Evolutionary conservation across 805 yeast species (phyloP), one percentile per base, ranked within the genome.

Genomic region (Lipomyces yamadae): DNA sequence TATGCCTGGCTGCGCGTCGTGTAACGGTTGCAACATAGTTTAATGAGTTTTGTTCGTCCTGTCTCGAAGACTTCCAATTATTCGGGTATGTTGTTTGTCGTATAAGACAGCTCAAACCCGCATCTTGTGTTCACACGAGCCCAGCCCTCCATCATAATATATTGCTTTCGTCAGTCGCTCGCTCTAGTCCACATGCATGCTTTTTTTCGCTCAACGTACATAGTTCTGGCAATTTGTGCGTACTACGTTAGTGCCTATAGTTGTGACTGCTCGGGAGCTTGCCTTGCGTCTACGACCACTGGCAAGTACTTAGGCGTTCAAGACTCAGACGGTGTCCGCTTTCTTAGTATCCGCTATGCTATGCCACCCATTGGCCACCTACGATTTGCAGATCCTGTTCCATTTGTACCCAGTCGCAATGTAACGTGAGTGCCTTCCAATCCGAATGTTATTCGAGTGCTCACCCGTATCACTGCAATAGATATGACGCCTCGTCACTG

Each of bases 311-410:
- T 29, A 3, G 71, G 71, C 29, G 56, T 39, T 5, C 34, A 24
- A 15, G 65, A 67, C 39, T 24, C 58, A 3, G 57, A 45, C 34
- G 67, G 69, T 2, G 60, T 58, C 18, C 70, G 53, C n/a, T 68
- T 65, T 56, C 54, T 68, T 4, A 68, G 70, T 37, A 37, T 70
- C 7, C 68, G 66, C 15, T 70, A 70, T 52, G 72, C 72, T 15
- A 50, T 58, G 33, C 67, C 72, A 10, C 72, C 72, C 4, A 37
- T 55, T 5, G 72, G 65, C 1, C 8, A 7, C n/a, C 58, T 52
- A n/a, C 42, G 72, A 39, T 68, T 70, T 39, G 62, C 58, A 4
- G 69, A 67, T 34, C 70, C 72, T 4, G 58, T 37, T 24, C 24
- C 61, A n/a, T 67, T 63, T 32, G 34, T 18, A 5, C 65, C 69